phyloP scores from a whole-genome alignment of 2,329 filamentous ascomycete genomes.

The Neopestalotiopsis clavispora region DNA sequence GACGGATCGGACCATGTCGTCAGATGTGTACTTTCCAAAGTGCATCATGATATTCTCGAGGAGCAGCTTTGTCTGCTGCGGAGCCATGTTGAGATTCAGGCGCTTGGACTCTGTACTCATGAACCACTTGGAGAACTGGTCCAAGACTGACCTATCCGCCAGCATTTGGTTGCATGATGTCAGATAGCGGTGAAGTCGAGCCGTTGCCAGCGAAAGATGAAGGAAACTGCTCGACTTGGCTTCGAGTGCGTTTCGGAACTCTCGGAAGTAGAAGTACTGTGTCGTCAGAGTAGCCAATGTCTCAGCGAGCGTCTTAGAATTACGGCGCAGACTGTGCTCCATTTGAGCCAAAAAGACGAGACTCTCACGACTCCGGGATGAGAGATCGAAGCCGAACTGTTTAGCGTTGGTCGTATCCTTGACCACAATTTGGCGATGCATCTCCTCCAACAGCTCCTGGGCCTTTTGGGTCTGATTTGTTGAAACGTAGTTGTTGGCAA shows the following conservation, averaged over 20 bases:
- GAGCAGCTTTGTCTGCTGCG: constrained; percentile 33
- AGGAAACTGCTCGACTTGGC: constrained; percentile 42
- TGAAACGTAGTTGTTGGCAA: constrained; percentile 41
- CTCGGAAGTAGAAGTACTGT: constrained; percentile 44
- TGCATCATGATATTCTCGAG: constrained; percentile 36
- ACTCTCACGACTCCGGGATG: constrained; percentile 37
- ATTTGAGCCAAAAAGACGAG: constrained; percentile 50
- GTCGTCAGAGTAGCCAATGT: constrained; percentile 48
- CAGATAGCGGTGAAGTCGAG: constrained; percentile 40
- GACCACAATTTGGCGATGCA: constrained; percentile 43
- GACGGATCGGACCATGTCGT: constrained; percentile 40
- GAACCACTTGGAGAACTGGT: constrained; percentile 39
- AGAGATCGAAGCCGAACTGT: constrained; percentile 36
- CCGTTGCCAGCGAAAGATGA: constrained; percentile 37
- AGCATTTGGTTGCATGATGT: constrained; percentile 28
- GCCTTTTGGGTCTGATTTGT: constrained; percentile 38
- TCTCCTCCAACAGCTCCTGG: constrained; percentile 38
- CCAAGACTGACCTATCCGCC: constrained; percentile 32
- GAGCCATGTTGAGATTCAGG: constrained; percentile 30
- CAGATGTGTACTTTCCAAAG: constrained; percentile 39
- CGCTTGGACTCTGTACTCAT: constrained; percentile 35
- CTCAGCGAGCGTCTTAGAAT: constrained; percentile 41
- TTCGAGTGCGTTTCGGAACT: constrained; percentile 41
- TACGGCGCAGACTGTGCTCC: constrained; percentile 42
- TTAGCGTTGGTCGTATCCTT: constrained; percentile 38